Conservation (phyloP, 441 rosid genomes). For the Pelargonium myrrhifolium region DNA sequence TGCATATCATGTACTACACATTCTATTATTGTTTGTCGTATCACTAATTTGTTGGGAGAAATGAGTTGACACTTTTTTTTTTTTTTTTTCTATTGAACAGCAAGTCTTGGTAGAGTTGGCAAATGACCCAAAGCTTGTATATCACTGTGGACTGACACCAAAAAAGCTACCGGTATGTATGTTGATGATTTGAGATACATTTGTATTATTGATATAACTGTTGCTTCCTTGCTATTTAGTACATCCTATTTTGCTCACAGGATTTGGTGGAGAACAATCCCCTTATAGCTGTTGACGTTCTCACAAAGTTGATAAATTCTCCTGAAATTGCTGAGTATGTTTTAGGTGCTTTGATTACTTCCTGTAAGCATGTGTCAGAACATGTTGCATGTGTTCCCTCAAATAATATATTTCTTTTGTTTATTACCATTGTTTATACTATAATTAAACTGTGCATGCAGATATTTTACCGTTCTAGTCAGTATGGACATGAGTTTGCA, state of each 20-base stretch:
- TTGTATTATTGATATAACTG: background rate
- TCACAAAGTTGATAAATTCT: slow-evolving; percentile 75
- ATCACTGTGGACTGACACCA: slow-evolving; percentile 87
- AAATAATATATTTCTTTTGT: background rate
- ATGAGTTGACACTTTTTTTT: slow-evolving; percentile 10
- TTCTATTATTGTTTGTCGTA: slow-evolving; percentile 5
- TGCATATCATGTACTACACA: background rate
- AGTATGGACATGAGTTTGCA: slow-evolving; percentile 96
- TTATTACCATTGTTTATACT: background rate
- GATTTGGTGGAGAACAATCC: slow-evolving; percentile 96
- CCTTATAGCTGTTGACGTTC: slow-evolving; percentile 84
- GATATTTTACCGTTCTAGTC: slow-evolving; percentile 82
- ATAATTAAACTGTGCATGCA: slow-evolving; percentile 25
- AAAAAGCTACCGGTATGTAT: slow-evolving; percentile 75
- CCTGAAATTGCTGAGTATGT: slow-evolving; percentile 84
- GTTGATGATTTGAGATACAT: slow-evolving; percentile 13
- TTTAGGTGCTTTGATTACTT: slow-evolving; percentile 12
- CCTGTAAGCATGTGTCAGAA: background rate
- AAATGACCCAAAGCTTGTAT: slow-evolving; percentile 84
- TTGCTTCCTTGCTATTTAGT: slow-evolving; percentile 18
- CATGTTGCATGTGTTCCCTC: background rate
- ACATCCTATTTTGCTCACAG: slow-evolving; percentile 36
- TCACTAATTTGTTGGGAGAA: slow-evolving; percentile 11
- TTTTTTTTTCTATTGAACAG: slow-evolving; percentile 31
- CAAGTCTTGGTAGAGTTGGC: slow-evolving; percentile 63